Percentiles rank a stretch among this genome's conserved stretches.
Evolutionary conservation across 441 rosid species (phyloP).

Genomic region (Theobroma grandiflorum): DNA sequence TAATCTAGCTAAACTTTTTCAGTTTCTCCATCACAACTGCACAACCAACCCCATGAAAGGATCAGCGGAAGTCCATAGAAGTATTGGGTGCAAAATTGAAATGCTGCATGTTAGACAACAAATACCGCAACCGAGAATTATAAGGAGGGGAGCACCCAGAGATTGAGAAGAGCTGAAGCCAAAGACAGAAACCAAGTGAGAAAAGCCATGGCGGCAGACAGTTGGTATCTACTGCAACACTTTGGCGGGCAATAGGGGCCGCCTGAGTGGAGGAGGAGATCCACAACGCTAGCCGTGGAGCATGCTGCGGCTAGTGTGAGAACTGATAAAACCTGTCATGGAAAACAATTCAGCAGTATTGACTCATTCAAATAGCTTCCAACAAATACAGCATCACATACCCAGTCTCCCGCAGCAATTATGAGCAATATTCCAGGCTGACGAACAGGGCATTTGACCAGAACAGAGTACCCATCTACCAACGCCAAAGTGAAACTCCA

Average conservation of each 20-base stretch:
- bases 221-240: conserved; percentile 70
- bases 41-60: background rate
- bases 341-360: background rate
- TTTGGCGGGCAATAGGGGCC: conserved; percentile 52
- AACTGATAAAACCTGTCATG: conserved; percentile 64
- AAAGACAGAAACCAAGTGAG: conserved; percentile 75
- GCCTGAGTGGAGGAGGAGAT: conserved; percentile 54
- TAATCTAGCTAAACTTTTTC: background rate
- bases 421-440: conserved; percentile 62
- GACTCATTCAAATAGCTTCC: conserved; percentile 11
- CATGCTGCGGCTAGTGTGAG: conserved; percentile 78
- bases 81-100: background rate
- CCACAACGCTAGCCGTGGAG: conserved; percentile 82
- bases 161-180: conserved; percentile 78
- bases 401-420: conserved; percentile 83
- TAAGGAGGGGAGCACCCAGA: conserved; percentile 73
- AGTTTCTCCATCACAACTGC: background rate
- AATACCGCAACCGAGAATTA: conserved; percentile 31
- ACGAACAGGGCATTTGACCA: conserved; percentile 65
- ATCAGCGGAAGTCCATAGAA: no score
- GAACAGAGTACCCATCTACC: conserved; percentile 73
- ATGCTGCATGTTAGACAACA: background rate
- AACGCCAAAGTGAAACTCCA: conserved; percentile 81
- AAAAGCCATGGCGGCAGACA: conserved; percentile 84
- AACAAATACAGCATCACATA: conserved; percentile 21